phyloP scores from a whole-genome alignment of 805 yeast genomes.

The Clavispora vitiphila region DNA sequence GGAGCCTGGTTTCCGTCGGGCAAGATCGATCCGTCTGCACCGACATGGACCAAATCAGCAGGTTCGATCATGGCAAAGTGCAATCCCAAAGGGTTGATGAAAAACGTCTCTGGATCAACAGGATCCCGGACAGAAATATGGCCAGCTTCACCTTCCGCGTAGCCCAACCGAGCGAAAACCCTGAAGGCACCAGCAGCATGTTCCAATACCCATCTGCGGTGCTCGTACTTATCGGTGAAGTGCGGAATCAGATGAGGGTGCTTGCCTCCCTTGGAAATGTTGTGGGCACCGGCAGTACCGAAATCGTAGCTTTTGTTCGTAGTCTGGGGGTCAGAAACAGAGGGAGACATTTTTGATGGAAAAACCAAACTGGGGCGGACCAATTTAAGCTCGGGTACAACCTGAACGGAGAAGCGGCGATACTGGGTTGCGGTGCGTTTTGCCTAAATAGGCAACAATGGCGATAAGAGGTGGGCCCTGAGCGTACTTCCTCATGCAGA shows the following conservation, averaged over 20 bases:
- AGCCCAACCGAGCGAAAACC: constrained; percentile 9
- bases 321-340: background rate
- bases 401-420: too few relatives aligned
- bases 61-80: constrained; percentile 9
- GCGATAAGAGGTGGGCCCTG: background rate
- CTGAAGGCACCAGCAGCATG: constrained; percentile 8
- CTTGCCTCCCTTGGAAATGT: constrained; percentile 7
- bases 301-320: constrained; percentile 5
- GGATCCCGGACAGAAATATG: constrained; percentile 11
- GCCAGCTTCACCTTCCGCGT: constrained; percentile 9
- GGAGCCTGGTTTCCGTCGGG: constrained; percentile 9
- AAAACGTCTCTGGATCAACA: constrained; percentile 9
- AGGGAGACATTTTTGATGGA: background rate
- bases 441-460: background rate
- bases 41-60: constrained; percentile 7
- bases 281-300: constrained; percentile 6
- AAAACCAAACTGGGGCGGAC: too few relatives aligned
- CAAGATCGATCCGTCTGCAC: constrained; percentile 4
- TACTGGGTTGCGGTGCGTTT: background rate
- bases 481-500: background rate
- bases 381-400: too few relatives aligned
- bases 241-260: constrained; percentile 7
- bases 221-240: constrained; percentile 3
- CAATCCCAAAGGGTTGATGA: constrained; percentile 9
- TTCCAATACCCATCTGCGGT: constrained; percentile 6